A percentile compares a stretch with the other conserved stretches of the same genome.
Evolutionary conservation across 768 basidiomycete genomes (phyloP).

Genomic region (Dentipellis sp.): DNA sequence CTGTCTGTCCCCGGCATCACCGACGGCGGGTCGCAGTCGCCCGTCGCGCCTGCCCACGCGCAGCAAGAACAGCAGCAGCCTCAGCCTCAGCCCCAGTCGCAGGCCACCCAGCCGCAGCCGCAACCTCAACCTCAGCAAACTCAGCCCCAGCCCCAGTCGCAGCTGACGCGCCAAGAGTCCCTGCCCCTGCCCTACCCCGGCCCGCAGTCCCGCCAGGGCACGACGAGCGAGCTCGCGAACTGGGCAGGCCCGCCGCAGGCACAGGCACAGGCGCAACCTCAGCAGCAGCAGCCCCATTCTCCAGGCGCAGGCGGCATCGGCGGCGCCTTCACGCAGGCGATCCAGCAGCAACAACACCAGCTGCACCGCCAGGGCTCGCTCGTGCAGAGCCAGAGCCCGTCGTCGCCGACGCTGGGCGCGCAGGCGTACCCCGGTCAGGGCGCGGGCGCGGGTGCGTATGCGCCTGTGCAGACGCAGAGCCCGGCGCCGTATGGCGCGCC

Average conservation of each 20-base stretch:
- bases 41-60: conserved; percentile 6
- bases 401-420: neutral
- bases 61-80: neutral
- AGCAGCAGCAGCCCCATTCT: too few relatives aligned
- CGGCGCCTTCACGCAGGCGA: neutral
- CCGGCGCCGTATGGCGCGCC: neutral
- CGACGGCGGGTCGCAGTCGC: conserved; percentile 19
- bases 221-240: neutral
- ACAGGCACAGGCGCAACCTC: neutral
- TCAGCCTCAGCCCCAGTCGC: neutral
- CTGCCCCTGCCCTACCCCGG: neutral
- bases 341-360: conserved; percentile 4
- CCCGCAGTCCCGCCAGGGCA: neutral
- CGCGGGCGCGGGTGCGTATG: neutral
- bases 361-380: conserved; percentile 3
- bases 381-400: neutral
- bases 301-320: neutral
- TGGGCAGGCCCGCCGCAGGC: neutral
- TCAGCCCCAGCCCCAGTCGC: too few relatives aligned
- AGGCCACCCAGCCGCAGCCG: neutral
- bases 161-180: too few relatives aligned
- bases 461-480: neutral
- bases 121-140: too few relatives aligned
- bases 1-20: conserved; percentile 68
- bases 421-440: conserved; percentile 10